Evolutionary conservation across 2,329 filamentous ascomycete species (phyloP), one percentile per base, ranked within the genome.

Genomic region (Phaeosphaeria sp.): DNA sequence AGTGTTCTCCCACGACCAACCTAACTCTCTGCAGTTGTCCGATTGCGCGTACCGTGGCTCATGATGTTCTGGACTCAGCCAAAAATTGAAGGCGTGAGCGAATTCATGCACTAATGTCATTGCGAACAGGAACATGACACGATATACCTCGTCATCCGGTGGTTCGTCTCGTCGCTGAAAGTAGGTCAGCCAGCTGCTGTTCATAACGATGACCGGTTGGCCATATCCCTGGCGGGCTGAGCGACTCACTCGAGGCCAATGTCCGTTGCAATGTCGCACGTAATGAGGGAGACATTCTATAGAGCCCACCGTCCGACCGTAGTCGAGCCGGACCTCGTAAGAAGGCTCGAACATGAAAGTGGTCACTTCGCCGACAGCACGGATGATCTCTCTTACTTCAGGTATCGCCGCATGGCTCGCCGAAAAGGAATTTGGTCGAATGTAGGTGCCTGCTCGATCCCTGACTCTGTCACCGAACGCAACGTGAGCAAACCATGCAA

Each of bases 401-500:
- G 21, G 20, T 18, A 55, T 20, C 17, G 53, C 50, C 8, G 24
- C 48, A 17, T 15, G 36, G n/a, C 45, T 64, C 0, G 2, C 20
- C 3, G 36, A 59, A 18, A 57, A 49, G 4, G 30, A n/a, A 1
- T 45, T 60, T 2, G 50, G 15, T 2, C 47, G 53, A 6, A 67
- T 55, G 18, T 65, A 67, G 0, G 25, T 50, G 1, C 44, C 48
- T 7, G 24, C 42, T 8, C 27, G 7, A 20, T 46, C 42, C 6
- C 43, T 45, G 13, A 52, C 54, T 2, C 44, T 54, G 8, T 55
- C 18, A 2, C 67, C 65, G 15, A 52, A 68, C 0, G 57, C 64
- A 1, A 66, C 21, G 42, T 68, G 63, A n/a, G 48, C 47, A 47
- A 64, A 69, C 65, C 64, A 69, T 20, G 52, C 33, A 9, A 72